Percentiles rank a stretch among this genome's conserved stretches.
Conservation (phyloP, 2,329 filamentous ascomycete species). For the Penicillium capsulatum region DNA sequence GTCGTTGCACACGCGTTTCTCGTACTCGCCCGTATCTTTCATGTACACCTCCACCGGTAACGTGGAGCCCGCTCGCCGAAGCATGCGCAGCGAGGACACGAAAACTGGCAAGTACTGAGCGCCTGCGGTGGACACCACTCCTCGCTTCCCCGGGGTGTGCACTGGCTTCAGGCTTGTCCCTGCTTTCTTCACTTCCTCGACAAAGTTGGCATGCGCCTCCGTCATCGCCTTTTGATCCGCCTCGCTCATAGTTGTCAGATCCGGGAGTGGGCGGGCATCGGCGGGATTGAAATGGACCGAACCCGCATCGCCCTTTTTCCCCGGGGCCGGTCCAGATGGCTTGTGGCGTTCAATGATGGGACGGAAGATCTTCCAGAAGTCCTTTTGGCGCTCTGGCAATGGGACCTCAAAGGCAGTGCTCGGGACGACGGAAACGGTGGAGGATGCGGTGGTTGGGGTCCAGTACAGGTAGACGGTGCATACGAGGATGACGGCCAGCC, state of each 20-base stretch:
- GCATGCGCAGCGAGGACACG: conserved; percentile 50
- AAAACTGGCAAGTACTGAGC: conserved; percentile 49
- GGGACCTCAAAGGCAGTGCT: conserved; percentile 34
- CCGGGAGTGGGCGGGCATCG: conserved; percentile 29
- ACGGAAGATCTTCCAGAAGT: conserved; percentile 36
- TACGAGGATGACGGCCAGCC: conserved; percentile 29
- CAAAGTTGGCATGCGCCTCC: conserved; percentile 40
- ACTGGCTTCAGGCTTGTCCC: conserved; percentile 28
- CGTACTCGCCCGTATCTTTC: conserved; percentile 39
- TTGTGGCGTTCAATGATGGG: conserved; percentile 33
- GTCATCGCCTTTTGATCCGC: conserved; percentile 34
- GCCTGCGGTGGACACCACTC: conserved; percentile 51
- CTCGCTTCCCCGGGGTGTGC: conserved; percentile 41
- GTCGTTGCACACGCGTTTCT: conserved; percentile 38
- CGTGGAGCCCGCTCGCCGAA: conserved; percentile 49
- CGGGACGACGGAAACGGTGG: conserved; percentile 29
- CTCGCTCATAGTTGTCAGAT: conserved; percentile 35
- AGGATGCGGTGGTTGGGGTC: conserved; percentile 29
- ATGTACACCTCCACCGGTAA: conserved; percentile 49
- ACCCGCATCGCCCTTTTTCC: conserved; percentile 21
- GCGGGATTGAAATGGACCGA: conserved; percentile 31
- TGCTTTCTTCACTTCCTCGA: conserved; percentile 31
- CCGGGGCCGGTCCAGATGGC: conserved; percentile 30
- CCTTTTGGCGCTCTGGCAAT: conserved; percentile 33
- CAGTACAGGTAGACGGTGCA: conserved; percentile 38